A percentile compares a stretch with the other conserved stretches of the same genome.
Evolutionary conservation across 306 rosid species (phyloP).

Genomic region (Prunus campanulata): DNA sequence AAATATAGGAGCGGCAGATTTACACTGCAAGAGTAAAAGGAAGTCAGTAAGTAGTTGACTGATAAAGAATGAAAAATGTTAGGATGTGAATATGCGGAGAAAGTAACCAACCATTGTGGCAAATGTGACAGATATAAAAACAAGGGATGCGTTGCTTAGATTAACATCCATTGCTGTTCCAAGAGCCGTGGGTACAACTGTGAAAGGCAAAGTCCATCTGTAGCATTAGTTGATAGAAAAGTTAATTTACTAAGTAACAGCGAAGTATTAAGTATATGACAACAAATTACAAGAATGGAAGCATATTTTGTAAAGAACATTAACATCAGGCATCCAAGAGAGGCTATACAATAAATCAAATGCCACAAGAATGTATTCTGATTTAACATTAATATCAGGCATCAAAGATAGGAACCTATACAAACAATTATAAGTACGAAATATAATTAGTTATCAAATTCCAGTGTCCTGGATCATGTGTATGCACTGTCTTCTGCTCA

Average conservation of each 20-base stretch:
- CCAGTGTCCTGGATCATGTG: background rate
- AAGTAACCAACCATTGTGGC: constrained; percentile 91
- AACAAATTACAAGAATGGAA: constrained; percentile 25
- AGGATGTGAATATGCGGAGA: constrained; percentile 3
- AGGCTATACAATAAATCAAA: background rate
- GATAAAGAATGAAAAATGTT: constrained; percentile 11
- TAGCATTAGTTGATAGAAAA: constrained; percentile 96
- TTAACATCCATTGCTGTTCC: constrained; percentile 94
- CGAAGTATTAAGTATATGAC: constrained; percentile 15
- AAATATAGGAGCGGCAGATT: constrained; percentile 98
- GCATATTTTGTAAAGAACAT: background rate
- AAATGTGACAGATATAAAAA: constrained; percentile 91
- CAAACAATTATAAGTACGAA: no score
- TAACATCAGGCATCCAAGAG: constrained; percentile 7
- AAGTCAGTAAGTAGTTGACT: constrained; percentile 23
- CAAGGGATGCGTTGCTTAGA: constrained; percentile 97
- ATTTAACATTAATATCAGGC: background rate
- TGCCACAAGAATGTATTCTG: background rate
- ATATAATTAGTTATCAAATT: no score
- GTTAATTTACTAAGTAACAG: constrained; percentile 53
- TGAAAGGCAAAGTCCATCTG: constrained; percentile 99
- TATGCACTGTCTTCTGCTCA: background rate
- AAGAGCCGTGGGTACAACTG: constrained; percentile 99
- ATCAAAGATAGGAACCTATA: no score
- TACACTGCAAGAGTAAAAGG: constrained; percentile 67